A percentile compares a stretch with the other conserved stretches of the same genome.
phyloP scores from a whole-genome alignment of 1,139 yeast species.

The Candida anutae region DNA sequence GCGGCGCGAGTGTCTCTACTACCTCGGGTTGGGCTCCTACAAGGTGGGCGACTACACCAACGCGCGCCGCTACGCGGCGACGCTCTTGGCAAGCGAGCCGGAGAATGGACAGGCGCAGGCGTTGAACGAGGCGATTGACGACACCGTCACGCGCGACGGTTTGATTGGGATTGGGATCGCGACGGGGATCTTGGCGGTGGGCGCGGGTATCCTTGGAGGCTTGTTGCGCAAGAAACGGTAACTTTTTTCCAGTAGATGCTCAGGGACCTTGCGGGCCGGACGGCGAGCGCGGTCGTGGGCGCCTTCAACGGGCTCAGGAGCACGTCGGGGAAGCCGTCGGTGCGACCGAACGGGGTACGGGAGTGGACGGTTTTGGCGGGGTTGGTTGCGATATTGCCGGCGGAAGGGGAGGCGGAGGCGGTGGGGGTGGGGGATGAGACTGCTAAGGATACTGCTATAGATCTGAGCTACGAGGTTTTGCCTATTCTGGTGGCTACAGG shows the following conservation, averaged over 20 bases:
- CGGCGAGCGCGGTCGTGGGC: constrained; percentile 10
- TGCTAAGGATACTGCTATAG: no score
- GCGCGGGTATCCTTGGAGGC: constrained; percentile 61
- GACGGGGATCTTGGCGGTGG: constrained; percentile 78
- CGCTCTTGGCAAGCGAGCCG: constrained; percentile 72
- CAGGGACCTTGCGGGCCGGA: constrained; percentile 4
- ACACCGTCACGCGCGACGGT: constrained; percentile 79
- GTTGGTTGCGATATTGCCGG: constrained; percentile 40
- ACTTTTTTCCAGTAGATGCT: neutral
- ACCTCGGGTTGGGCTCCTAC: constrained; percentile 79
- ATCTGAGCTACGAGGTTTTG: constrained; percentile 6
- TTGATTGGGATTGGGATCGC: constrained; percentile 81
- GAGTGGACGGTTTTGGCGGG: constrained; percentile 90
- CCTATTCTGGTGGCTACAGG: constrained; percentile 69
- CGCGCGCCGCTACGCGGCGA: constrained; percentile 80
- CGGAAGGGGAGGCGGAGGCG: constrained; percentile 7
- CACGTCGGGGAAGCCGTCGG: constrained; percentile 47
- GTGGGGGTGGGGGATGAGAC: no score
- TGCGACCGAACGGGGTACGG: constrained; percentile 50
- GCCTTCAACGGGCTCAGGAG: constrained; percentile 12
- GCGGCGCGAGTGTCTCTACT: constrained; percentile 84
- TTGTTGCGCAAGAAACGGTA: constrained; percentile 36
- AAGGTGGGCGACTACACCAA: constrained; percentile 82
- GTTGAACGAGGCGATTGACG: constrained; percentile 71
- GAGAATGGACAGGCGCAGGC: constrained; percentile 70